Evolutionary conservation across 2,329 filamentous ascomycete genomes (phyloP).

Genomic region (Pseudopyricularia cyperi): DNA sequence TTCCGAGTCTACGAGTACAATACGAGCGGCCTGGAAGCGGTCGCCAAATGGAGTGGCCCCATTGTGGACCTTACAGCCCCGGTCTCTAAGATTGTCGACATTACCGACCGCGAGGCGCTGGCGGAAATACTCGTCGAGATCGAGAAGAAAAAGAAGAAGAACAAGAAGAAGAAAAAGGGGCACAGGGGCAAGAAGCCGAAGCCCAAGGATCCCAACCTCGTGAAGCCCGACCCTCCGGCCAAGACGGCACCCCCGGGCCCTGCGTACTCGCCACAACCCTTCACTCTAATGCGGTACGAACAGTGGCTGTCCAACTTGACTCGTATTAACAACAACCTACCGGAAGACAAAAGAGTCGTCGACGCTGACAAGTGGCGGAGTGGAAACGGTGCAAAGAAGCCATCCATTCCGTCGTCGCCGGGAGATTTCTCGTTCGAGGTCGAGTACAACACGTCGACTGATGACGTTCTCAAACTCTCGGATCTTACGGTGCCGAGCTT

Average conservation of each 20-base stretch:
- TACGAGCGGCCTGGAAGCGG: slow-evolving; percentile 58
- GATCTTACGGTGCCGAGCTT: slow-evolving; percentile 80
- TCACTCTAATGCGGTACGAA: slow-evolving; percentile 68
- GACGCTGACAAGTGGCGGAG: slow-evolving; percentile 40
- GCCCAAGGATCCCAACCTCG: slow-evolving; percentile 45
- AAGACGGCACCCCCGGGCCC: slow-evolving; percentile 67
- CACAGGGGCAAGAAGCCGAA: slow-evolving; percentile 34
- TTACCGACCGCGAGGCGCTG: slow-evolving; percentile 10
- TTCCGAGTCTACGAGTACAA: slow-evolving; percentile 93
- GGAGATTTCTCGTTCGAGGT: slow-evolving; percentile 61
- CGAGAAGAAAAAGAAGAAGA: slow-evolving; percentile 24
- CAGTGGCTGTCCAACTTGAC: slow-evolving; percentile 97
- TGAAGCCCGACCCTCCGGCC: slow-evolving; percentile 59
- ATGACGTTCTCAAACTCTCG: slow-evolving; percentile 59
- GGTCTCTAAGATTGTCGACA: slow-evolving; percentile 7
- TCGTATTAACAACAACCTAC: slow-evolving; percentile 63
- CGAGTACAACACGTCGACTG: slow-evolving; percentile 75
- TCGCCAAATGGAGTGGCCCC: slow-evolving; percentile 27
- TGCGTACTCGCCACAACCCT: slow-evolving; percentile 73
- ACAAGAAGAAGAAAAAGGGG: slow-evolving; percentile 25
- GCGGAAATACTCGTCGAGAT: slow-evolving; percentile 10
- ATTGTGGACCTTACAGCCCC: slow-evolving; percentile 7
- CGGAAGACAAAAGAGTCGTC: slow-evolving; percentile 14
- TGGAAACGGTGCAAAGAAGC: slow-evolving; percentile 48
- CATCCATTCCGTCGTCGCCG: slow-evolving; percentile 39